Evolutionary conservation across 2,329 filamentous ascomycete genomes (phyloP).

Genomic region (Aspergillus jensenii): DNA sequence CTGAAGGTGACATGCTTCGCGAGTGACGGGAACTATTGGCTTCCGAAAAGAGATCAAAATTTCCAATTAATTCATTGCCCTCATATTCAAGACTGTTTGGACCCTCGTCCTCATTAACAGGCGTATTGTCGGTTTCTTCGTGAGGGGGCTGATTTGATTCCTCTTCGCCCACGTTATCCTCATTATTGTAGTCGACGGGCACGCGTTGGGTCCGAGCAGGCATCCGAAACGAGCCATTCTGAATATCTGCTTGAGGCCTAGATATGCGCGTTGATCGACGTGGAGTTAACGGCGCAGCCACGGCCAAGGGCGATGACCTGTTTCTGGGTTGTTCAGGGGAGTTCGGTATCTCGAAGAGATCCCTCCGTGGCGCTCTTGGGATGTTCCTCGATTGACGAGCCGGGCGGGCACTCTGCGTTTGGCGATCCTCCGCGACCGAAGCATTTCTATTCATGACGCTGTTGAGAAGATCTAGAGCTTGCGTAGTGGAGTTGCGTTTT

Average conservation of each 20-base stretch:
- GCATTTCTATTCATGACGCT: slow-evolving; percentile 12
- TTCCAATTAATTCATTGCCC: not conserved
- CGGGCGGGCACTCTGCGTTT: slow-evolving; percentile 6
- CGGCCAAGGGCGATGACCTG: not conserved
- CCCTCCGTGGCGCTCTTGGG: not conserved
- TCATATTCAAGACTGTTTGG: not conserved
- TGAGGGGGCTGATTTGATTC: not conserved
- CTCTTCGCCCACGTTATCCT: not conserved
- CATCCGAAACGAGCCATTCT: not conserved
- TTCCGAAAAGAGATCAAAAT: slow-evolving; percentile 10
- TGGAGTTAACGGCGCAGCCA: slow-evolving; percentile 4
- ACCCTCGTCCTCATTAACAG: not conserved
- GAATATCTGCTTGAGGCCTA: not conserved
- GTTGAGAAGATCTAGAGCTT: slow-evolving; percentile 23
- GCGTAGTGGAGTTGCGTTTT: slow-evolving; percentile 17
- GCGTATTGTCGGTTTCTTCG: not conserved
- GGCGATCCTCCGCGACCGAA: not conserved
- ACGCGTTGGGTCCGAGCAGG: not conserved
- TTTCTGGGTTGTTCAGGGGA: slow-evolving; percentile 1
- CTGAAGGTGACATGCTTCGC: not conserved
- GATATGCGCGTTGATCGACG: slow-evolving; percentile 14
- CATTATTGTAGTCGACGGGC: not conserved
- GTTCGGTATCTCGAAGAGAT: slow-evolving; percentile 12
- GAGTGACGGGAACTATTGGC: not conserved
- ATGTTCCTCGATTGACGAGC: not conserved